phyloP scores from a whole-genome alignment of 2,329 filamentous ascomycete species.

The Metarhizium album region DNA sequence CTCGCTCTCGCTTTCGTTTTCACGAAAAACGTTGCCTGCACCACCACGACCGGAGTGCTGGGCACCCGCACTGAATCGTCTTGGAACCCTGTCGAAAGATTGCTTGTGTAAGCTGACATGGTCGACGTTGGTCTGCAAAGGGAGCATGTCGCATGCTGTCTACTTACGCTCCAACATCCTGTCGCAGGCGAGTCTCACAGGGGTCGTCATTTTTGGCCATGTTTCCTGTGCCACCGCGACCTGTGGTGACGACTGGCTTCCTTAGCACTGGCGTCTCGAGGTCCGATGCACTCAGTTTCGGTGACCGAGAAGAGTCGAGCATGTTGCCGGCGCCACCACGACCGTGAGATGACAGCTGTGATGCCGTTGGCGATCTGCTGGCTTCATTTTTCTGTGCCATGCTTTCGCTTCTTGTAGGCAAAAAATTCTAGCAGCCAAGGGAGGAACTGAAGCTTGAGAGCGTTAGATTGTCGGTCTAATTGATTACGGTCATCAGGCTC shows the following conservation, averaged over 20 bases:
- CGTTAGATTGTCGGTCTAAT: background rate
- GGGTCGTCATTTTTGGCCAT: slow-evolving; percentile 69
- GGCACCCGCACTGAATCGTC: slow-evolving; percentile 45
- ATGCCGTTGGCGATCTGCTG: slow-evolving; percentile 12
- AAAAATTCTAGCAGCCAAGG: background rate
- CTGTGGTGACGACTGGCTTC: slow-evolving; percentile 74
- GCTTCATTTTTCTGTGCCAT: slow-evolving; percentile 2
- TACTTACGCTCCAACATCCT: slow-evolving; percentile 68
- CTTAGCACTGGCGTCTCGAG: slow-evolving; percentile 78
- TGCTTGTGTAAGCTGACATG: background rate
- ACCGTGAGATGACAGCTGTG: slow-evolving; percentile 51
- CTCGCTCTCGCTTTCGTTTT: slow-evolving; percentile 29
- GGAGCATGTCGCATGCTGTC: background rate
- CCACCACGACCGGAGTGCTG: slow-evolving; percentile 65
- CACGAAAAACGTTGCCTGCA: slow-evolving; percentile 57
- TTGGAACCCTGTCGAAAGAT: slow-evolving; percentile 33
- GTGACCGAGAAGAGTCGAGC: slow-evolving; percentile 38
- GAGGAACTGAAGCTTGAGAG: background rate
- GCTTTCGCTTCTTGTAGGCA: background rate
- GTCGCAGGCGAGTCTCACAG: slow-evolving; percentile 61
- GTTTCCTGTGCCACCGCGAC: slow-evolving; percentile 79
- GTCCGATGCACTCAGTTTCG: slow-evolving; percentile 48
- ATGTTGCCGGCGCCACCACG: slow-evolving; percentile 74
- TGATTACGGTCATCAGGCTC: background rate
- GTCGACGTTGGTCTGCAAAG: slow-evolving; percentile 4